Percentiles rank a stretch among this genome's conserved stretches.
phyloP scores from a whole-genome alignment of 495 filamentous ascomycete genomes.

The Aspergillus nidulans region DNA sequence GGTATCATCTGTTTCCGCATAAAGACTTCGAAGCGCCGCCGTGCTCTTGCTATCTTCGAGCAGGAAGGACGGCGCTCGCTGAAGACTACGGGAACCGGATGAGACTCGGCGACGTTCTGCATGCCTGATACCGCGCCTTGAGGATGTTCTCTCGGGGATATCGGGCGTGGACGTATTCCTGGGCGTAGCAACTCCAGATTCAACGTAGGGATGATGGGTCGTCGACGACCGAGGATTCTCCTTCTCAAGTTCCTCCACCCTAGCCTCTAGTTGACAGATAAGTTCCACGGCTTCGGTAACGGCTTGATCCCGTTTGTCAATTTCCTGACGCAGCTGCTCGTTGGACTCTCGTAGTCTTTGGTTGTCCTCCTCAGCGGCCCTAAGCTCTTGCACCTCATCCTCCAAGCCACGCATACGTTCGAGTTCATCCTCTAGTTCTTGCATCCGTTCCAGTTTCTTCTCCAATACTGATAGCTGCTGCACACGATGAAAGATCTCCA shows the following conservation, averaged over 20 bases:
- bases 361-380: slow-evolving; percentile 50
- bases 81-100: slow-evolving; percentile 27
- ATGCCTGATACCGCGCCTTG: slow-evolving; percentile 22
- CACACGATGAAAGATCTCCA: slow-evolving; percentile 71
- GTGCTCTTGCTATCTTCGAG: slow-evolving; percentile 58
- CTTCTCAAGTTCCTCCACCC: slow-evolving; percentile 51
- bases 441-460: slow-evolving; percentile 62
- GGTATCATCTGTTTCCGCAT: slow-evolving; percentile 47
- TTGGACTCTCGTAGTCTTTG: slow-evolving; percentile 51
- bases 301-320: slow-evolving; percentile 73
- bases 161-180: slow-evolving; percentile 28
- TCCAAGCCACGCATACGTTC: slow-evolving; percentile 62
- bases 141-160: slow-evolving; percentile 39
- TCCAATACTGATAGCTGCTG: slow-evolving; percentile 63
- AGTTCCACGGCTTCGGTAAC: slow-evolving; percentile 77
- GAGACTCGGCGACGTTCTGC: slow-evolving; percentile 17
- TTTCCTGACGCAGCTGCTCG: slow-evolving; percentile 60
- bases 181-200: slow-evolving; percentile 23
- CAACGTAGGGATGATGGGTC: slow-evolving; percentile 20
- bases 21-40: slow-evolving; percentile 61
- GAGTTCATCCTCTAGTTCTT: slow-evolving; percentile 63
- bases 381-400: slow-evolving; percentile 56
- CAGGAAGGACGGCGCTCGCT: slow-evolving; percentile 63
- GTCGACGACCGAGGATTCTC: slow-evolving; percentile 25
- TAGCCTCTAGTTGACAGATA: slow-evolving; percentile 70